These are phyloP conservation scores for Plasmodium cynomolgi DNA, from an alignment of 169 alveolate genomes.

Conservation along the genomic window DNA sequence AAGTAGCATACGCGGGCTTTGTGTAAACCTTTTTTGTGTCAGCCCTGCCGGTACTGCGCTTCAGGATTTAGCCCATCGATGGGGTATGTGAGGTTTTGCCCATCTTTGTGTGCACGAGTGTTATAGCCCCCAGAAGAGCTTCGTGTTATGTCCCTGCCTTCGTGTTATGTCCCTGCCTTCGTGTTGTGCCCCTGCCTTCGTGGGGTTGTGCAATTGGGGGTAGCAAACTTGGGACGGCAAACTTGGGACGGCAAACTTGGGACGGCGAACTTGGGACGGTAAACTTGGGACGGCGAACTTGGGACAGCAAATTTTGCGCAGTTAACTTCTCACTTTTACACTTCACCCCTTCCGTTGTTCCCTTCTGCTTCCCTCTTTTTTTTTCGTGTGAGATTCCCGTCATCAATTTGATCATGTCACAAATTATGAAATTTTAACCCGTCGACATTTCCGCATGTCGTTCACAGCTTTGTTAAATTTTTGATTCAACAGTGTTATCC, in stretches of 20 bases:
- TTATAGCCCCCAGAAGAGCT: neutral
- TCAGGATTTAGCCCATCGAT: neutral
- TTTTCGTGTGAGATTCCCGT: neutral
- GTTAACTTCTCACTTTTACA: neutral
- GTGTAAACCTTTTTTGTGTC: neutral
- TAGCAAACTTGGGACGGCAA: neutral
- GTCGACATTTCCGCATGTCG: neutral
- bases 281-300: neutral
- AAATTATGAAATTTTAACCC: constrained; percentile 8
- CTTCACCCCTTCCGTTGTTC: neutral
- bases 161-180: neutral
- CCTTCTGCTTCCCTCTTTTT: neutral
- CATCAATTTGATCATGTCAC: constrained; percentile 1
- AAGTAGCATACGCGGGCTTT: constrained; percentile 6
- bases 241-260: neutral
- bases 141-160: neutral
- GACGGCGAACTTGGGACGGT: neutral
- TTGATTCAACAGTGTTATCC: neutral
- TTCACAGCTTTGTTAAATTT: neutral
- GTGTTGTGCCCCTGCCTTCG: neutral
- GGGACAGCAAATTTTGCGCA: neutral
- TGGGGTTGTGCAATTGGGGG: neutral
- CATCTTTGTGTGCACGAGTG: neutral
- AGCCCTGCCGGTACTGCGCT: neutral
- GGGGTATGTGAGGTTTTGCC: neutral